Evolutionary conservation across 805 yeast species (phyloP).

Genomic region (Wickerhamiella shivajii): DNA sequence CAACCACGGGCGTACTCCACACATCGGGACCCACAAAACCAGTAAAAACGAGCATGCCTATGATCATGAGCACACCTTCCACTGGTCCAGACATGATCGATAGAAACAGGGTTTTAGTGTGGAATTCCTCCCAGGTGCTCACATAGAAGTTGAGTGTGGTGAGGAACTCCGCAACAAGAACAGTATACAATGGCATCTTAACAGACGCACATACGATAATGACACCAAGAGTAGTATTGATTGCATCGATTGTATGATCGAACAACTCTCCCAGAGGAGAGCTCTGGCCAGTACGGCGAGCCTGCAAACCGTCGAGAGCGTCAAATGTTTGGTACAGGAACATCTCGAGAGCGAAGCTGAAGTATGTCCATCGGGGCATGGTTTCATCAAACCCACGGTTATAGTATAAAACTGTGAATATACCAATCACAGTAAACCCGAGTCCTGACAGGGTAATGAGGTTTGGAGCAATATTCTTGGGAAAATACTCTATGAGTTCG

Average conservation of each 20-base stretch:
- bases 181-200: slow-evolving; percentile 55
- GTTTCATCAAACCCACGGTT: slow-evolving; percentile 49
- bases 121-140: slow-evolving; percentile 93
- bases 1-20: slow-evolving; percentile 40
- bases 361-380: slow-evolving; percentile 68
- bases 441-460: slow-evolving; percentile 69
- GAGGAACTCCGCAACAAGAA: slow-evolving; percentile 19
- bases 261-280: slow-evolving; percentile 92
- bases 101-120: slow-evolving; percentile 68
- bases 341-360: slow-evolving; percentile 63
- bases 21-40: slow-evolving; percentile 54
- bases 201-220: slow-evolving; percentile 63
- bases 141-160: slow-evolving; percentile 52
- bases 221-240: slow-evolving; percentile 68
- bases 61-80: slow-evolving; percentile 68
- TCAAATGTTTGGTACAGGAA: slow-evolving; percentile 91
- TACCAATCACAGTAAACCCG: slow-evolving; percentile 49
- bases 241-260: slow-evolving; percentile 70
- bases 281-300: slow-evolving; percentile 86
- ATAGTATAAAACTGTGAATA: slow-evolving; percentile 48
- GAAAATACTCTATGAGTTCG: slow-evolving; percentile 57
- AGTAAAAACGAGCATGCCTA: slow-evolving; percentile 40
- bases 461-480: slow-evolving; percentile 77
- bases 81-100: slow-evolving; percentile 86
- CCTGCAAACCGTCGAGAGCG: slow-evolving; percentile 93